These are phyloP conservation scores for Psidium friedrichsthalianum DNA, from an alignment of 345 rosid species.

Conservation along the genomic window DNA sequence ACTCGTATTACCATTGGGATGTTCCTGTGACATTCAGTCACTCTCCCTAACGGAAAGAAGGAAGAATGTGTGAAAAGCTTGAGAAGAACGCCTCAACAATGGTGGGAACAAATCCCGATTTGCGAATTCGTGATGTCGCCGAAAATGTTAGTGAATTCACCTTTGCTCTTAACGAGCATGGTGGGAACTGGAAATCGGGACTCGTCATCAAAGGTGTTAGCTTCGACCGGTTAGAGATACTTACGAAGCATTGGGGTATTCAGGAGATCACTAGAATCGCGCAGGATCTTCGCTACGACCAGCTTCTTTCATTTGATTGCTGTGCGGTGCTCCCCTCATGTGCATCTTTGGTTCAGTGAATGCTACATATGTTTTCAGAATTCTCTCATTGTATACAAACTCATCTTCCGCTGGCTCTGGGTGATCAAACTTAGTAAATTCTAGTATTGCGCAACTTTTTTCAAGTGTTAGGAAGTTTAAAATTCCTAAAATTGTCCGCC, in stretches of 20 bases:
- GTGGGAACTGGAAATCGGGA: not conserved
- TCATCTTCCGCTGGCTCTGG: not conserved
- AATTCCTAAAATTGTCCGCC: too few relatives aligned
- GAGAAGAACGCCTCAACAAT: not conserved
- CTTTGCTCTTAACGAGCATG: not conserved
- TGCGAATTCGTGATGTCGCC: not conserved
- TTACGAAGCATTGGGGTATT: not conserved
- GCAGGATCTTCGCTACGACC: not conserved
- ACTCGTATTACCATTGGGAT: accelerated
- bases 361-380: not conserved
- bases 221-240: not conserved
- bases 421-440: not conserved
- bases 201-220: not conserved
- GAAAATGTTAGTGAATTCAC: not conserved
- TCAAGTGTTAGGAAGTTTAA: too few relatives aligned
- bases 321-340: not conserved
- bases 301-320: not conserved
- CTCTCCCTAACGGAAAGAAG: not conserved
- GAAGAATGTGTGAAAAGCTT: not conserved
- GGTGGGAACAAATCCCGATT: not conserved
- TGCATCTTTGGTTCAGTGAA: not conserved
- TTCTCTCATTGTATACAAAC: not conserved
- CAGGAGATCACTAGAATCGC: not conserved
- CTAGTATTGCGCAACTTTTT: too few relatives aligned
- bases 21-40: not conserved